Evolutionary conservation across 345 rosid genomes (phyloP).

Genomic region (Hevea brasiliensis): DNA sequence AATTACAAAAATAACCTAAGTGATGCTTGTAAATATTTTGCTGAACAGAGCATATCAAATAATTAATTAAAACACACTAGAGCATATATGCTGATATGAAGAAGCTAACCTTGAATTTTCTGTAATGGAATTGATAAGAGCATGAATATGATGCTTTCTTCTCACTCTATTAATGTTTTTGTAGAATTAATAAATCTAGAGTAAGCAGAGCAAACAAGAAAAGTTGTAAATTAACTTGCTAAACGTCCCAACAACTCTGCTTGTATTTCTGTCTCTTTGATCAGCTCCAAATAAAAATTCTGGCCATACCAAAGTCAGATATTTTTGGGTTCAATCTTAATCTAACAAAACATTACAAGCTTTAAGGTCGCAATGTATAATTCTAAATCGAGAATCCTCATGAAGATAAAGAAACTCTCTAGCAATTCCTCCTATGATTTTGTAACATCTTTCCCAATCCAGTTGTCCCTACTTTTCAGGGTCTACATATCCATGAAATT

Average conservation of each 20-base stretch:
- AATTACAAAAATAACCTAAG: background rate
- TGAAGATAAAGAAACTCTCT: slow-evolving; percentile 31
- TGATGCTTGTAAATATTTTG: too few relatives aligned
- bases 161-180: too few relatives aligned
- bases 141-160: too few relatives aligned
- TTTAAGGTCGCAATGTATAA: slow-evolving; percentile 31
- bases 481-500: slow-evolving; percentile 6
- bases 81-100: too few relatives aligned
- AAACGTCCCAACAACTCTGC: slow-evolving; percentile 24
- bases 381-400: slow-evolving; percentile 21
- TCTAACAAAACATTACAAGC: slow-evolving; percentile 28
- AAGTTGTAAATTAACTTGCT: slow-evolving; percentile 9
- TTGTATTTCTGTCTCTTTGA: slow-evolving; percentile 22
- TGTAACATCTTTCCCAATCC: slow-evolving; percentile 26
- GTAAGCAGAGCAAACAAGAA: background rate
- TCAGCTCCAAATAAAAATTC: slow-evolving; percentile 23
- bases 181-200: too few relatives aligned
- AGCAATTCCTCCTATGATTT: slow-evolving; percentile 26
- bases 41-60: too few relatives aligned
- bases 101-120: too few relatives aligned
- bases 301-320: slow-evolving; percentile 34
- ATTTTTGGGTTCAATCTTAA: slow-evolving; percentile 25
- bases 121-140: too few relatives aligned
- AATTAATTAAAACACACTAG: too few relatives aligned
- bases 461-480: slow-evolving; percentile 7